A percentile compares a stretch with the other conserved stretches of the same genome.
These are phyloP conservation scores for Pestalotiopsis sp. DNA, from an alignment of 2,329 filamentous ascomycete species.

Conservation along the genomic window DNA sequence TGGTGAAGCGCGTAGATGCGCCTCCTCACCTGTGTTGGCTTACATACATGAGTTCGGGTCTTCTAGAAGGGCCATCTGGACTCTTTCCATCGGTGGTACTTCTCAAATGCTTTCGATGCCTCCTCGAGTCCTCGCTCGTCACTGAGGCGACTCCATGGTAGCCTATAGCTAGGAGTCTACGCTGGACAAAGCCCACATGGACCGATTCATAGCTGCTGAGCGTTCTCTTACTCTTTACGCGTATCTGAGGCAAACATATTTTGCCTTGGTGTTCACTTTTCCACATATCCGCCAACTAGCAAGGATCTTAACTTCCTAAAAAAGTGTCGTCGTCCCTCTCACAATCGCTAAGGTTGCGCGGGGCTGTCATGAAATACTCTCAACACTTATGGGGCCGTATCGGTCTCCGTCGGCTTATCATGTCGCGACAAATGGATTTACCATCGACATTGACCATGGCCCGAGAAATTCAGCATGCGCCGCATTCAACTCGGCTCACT, in stretches of 20 bases:
- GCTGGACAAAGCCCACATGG: background rate
- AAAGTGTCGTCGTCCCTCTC: background rate
- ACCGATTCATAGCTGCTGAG: background rate
- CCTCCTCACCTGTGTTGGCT: background rate
- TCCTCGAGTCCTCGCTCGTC: background rate
- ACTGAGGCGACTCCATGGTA: background rate
- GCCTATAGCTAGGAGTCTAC: background rate
- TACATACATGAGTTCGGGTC: background rate
- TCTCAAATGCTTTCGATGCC: background rate
- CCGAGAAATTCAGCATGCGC: no score
- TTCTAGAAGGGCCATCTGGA: background rate
- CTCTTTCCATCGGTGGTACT: background rate
- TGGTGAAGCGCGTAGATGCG: background rate
- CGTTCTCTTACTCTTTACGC: background rate
- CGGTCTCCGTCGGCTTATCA: background rate
- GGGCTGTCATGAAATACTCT: background rate
- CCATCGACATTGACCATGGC: background rate
- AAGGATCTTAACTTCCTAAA: background rate
- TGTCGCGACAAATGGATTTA: background rate
- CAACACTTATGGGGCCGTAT: background rate
- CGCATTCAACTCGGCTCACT: no score
- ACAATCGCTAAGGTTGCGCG: background rate
- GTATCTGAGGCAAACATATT: background rate
- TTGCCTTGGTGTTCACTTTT: background rate
- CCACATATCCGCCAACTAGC: background rate